Base-by-base conservation (phyloP, 2,329 filamentous ascomycete species). In the Bipolaris cookei region DNA sequence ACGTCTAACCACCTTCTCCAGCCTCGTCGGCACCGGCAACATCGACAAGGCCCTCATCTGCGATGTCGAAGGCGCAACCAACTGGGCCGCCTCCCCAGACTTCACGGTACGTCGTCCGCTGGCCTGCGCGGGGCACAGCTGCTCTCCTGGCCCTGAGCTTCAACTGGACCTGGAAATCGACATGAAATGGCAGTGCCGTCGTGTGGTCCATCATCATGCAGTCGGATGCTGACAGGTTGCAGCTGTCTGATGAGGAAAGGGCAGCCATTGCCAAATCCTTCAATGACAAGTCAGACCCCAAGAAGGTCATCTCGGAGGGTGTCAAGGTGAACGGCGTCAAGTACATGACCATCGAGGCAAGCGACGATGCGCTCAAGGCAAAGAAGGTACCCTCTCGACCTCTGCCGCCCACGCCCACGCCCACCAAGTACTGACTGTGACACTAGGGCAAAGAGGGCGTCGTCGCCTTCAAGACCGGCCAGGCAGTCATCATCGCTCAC, bases 401-500 rank as follows among this genome's bases (percentile, higher is more conserved):
- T 41, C 28, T 18, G 10, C 25, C 34, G 21, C 44, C 28, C 34
- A 30, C 23, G 23, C n/a, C 35, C 45, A 41, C 23, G 25, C n/a
- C 5, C n/a, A 7, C 13, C 35, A 35, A 28, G 34, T 38, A 49
- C 62, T 63, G 38, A 65, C 63, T 56, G 45, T n/a, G 2, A 49
- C 11, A 45, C 53, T 62, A 91, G 88, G 92, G 90, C 69, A 91
- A 89, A 76, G 86, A 89, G 75, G 95, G 95, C 65, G 80, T 97
- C 71, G 83, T 89, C 74, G 86, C 95, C 70, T 88, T 88, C 79
- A 96, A 96, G 84, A 96, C 94, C 71, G 88, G 84, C 73, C 89
- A 96, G 80, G 91, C 92, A 68, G 88, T 98, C 77, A 86, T 99
- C 75, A 81, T 99, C 76, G 90, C 87, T 68, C 92, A 97, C 83